These are phyloP conservation scores for Exophiala dermatitidis DNA, from an alignment of 2,329 filamentous ascomycete species.

Conservation along the genomic window DNA sequence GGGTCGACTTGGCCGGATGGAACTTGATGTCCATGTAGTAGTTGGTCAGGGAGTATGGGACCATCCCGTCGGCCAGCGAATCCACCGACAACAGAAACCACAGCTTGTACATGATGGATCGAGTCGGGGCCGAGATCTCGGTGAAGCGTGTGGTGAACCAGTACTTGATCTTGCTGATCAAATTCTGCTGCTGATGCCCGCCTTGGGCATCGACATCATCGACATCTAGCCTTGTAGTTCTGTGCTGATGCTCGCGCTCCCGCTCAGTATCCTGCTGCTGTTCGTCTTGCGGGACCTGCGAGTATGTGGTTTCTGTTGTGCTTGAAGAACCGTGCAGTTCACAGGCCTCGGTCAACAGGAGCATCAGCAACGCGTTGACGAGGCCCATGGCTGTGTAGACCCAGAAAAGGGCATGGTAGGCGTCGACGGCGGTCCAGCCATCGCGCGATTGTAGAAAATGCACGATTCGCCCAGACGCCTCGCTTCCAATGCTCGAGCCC, in stretches of 20 bases:
- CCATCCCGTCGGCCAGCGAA: constrained; percentile 60
- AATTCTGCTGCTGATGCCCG: too few relatives aligned
- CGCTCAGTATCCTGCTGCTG: background rate
- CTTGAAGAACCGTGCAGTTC: constrained; percentile 36
- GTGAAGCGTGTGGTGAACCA: constrained; percentile 33
- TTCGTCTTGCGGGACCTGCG: constrained; percentile 22
- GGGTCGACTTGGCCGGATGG: constrained; percentile 47
- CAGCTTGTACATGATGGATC: constrained; percentile 54
- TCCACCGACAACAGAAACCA: constrained; percentile 60
- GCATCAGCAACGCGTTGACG: constrained; percentile 43
- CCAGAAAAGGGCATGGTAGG: constrained; percentile 54
- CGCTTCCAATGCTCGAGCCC: constrained; percentile 50
- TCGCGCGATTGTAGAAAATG: constrained; percentile 40
- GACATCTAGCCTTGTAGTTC: too few relatives aligned
- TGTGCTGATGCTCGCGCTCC: too few relatives aligned
- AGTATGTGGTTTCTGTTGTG: constrained; percentile 23
- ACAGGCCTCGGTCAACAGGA: constrained; percentile 45
- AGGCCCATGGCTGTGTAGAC: constrained; percentile 52
- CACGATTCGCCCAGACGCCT: constrained; percentile 47
- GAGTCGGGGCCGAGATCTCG: constrained; percentile 52
- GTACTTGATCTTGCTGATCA: background rate
- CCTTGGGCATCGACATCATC: too few relatives aligned
- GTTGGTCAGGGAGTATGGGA: constrained; percentile 50
- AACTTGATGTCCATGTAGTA: constrained; percentile 55
- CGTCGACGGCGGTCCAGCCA: constrained; percentile 45